Conservation (phyloP, 164 flowering plant species). For the Umbilicus rupestris region DNA sequence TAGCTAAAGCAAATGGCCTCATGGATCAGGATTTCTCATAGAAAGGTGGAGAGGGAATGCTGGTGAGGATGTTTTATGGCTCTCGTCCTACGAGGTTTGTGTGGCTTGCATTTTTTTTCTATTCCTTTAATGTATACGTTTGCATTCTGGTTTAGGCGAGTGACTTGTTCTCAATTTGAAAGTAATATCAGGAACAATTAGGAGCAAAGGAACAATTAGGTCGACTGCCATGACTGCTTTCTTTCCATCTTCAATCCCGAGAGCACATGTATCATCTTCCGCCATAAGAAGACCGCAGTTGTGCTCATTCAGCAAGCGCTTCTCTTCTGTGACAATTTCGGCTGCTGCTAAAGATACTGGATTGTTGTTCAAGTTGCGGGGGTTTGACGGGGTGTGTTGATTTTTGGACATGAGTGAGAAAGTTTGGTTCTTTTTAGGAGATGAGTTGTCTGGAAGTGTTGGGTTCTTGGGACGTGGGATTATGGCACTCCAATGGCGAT, state of each 20-base stretch:
- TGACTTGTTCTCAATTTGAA: too few relatives aligned
- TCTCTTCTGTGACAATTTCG: neutral
- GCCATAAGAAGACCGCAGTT: neutral
- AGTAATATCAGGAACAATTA: too few relatives aligned
- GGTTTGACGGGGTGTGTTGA: neutral
- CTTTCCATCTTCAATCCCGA: neutral
- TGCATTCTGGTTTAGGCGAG: too few relatives aligned
- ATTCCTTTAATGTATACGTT: too few relatives aligned
- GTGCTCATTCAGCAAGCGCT: neutral
- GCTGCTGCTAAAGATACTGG: neutral
- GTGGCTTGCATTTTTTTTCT: too few relatives aligned
- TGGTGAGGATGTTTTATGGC: too few relatives aligned
- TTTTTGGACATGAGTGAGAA: neutral
- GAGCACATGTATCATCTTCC: neutral
- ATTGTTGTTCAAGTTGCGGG: neutral
- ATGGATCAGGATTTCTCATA: too few relatives aligned
- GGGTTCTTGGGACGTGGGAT: constrained; percentile 91
- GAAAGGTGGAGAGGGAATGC: too few relatives aligned
- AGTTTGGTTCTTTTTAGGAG: constrained; percentile 19
- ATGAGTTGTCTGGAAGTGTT: constrained; percentile 30
- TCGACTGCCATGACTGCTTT: neutral
- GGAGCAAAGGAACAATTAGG: neutral
- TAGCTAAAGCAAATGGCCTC: too few relatives aligned
- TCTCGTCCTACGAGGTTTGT: too few relatives aligned
- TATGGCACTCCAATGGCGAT: constrained; percentile 94